Percentiles rank a stretch among this genome's conserved stretches.
phyloP scores from a whole-genome alignment of 345 rosid species.

The Lepidium africanum region DNA sequence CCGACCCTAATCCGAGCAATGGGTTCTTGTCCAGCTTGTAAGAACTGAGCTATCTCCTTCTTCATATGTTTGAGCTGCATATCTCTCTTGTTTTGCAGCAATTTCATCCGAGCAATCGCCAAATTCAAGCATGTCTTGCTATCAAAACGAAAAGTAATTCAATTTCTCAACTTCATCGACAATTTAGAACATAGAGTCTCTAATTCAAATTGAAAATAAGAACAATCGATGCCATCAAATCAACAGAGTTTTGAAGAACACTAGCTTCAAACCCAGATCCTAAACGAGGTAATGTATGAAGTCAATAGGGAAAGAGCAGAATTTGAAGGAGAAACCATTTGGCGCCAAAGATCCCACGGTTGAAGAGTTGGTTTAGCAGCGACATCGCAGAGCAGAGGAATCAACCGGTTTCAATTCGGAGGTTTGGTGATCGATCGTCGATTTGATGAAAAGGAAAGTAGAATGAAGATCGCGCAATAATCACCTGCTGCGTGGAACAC shows the following conservation, averaged over 20 bases:
- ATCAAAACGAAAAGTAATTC: background rate
- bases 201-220: background rate
- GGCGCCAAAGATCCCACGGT: constrained; percentile 81
- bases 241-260: background rate
- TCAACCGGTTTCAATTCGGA: background rate
- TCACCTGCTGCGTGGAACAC: constrained; percentile 1
- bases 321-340: constrained; percentile 40
- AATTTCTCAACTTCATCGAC: background rate
- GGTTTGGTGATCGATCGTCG: background rate
- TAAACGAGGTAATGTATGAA: background rate
- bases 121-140: constrained; percentile 85
- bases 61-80: constrained; percentile 85
- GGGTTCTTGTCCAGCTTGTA: constrained; percentile 91
- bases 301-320: background rate
- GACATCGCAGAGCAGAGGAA: constrained; percentile 46
- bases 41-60: constrained; percentile 87
- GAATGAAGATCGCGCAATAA: background rate
- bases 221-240: background rate
- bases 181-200: background rate
- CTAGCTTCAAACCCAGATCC: background rate
- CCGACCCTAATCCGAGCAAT: constrained; percentile 87
- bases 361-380: constrained; percentile 85
- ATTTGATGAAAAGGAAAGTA: background rate
- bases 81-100: constrained; percentile 91
- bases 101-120: constrained; percentile 69